Percentiles rank a stretch among this genome's conserved stretches.
These are phyloP conservation scores for Westerdykella sp. DNA, from an alignment of 2,329 filamentous ascomycete genomes.

Conservation along the genomic window DNA sequence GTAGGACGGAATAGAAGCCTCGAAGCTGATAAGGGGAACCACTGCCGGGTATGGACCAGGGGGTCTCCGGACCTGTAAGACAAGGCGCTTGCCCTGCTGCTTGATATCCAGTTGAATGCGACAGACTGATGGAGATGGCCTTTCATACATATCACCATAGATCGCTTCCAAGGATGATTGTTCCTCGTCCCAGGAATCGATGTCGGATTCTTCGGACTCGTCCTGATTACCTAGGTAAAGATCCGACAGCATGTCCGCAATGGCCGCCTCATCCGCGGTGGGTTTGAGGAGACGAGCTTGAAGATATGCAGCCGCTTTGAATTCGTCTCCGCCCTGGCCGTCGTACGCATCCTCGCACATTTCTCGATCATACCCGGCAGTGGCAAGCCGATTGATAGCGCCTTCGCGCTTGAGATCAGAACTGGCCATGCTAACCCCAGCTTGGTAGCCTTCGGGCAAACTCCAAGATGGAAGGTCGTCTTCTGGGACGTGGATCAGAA, in stretches of 20 bases:
- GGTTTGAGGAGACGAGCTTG: slow-evolving; percentile 59
- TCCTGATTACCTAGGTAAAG: slow-evolving; percentile 39
- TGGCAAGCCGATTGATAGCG: slow-evolving; percentile 72
- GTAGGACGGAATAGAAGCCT: slow-evolving; percentile 71
- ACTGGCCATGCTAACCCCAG: slow-evolving; percentile 79
- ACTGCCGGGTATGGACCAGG: slow-evolving; percentile 63
- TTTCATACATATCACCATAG: slow-evolving; percentile 58
- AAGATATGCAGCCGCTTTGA: slow-evolving; percentile 68
- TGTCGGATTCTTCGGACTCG: slow-evolving; percentile 34
- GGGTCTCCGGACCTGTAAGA: slow-evolving; percentile 64
- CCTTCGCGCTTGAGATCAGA: slow-evolving; percentile 75
- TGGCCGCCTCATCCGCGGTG: slow-evolving; percentile 22
- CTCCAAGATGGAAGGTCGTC: slow-evolving; percentile 93
- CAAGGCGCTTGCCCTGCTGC: slow-evolving; percentile 41
- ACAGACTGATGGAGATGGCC: slow-evolving; percentile 58
- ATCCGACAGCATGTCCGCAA: slow-evolving; percentile 28
- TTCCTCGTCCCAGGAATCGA: slow-evolving; percentile 75
- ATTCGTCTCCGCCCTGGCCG: slow-evolving; percentile 64
- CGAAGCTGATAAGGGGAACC: slow-evolving; percentile 63
- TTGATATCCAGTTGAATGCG: slow-evolving; percentile 59
- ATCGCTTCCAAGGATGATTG: slow-evolving; percentile 78
- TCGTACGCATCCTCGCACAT: slow-evolving; percentile 75
- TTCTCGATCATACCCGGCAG: slow-evolving; percentile 79
- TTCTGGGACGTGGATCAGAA: slow-evolving; percentile 93
- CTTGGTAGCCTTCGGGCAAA: slow-evolving; percentile 83